Evolutionary conservation across 2,329 filamentous ascomycete genomes (phyloP), one percentile per base, ranked within the genome.

Genomic region (Cytospora piceicola): DNA sequence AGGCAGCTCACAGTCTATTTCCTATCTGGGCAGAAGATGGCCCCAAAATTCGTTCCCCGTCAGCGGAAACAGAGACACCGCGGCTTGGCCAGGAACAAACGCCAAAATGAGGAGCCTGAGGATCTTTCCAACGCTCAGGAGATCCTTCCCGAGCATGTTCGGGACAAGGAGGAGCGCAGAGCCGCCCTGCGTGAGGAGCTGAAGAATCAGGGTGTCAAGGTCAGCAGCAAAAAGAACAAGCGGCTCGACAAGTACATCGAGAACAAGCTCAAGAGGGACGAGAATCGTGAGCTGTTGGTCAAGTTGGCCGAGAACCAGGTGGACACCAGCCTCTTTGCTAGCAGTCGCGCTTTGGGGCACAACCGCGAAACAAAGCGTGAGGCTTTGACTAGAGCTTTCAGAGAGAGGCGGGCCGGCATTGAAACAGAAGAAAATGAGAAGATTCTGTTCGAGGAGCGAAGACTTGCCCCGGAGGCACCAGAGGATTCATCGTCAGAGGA

Each of bases 211-310:
- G 83, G 81, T 1, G 72, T 75, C 54, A 88, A 88, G 72, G 80
- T 88, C 74, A 88, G 81, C 72, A 81, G 85, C 67, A 88, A 90
- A 73, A 90, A 90, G 75, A 85, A 87, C 7, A 89, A 90, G 77
- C 82, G 88, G 1, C 74, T 90, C 49, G 87, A 89, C 69, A 90
- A 90, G 73, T 90, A 89, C 74, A 88, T 90, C 70, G 94, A 98
- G 73, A 95, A 86, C 66, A 99, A 99, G 83, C 82, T 99, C 55
- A 91, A 89, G 77, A 97, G 96, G 77, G 95, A 99, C 74, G 94
- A 98, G 77, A 96, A 92, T 73, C 83, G 92, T 32, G 90, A 88
- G 64, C 81, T 99, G 34, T 83, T 98, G 71, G 91, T 91, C 74
- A 94, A 95, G 75, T 83, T 99, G 30, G 91, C 92, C 22, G 83